Base-by-base conservation (phyloP, 2,329 filamentous ascomycete species). In the Diaporthe sp. region DNA sequence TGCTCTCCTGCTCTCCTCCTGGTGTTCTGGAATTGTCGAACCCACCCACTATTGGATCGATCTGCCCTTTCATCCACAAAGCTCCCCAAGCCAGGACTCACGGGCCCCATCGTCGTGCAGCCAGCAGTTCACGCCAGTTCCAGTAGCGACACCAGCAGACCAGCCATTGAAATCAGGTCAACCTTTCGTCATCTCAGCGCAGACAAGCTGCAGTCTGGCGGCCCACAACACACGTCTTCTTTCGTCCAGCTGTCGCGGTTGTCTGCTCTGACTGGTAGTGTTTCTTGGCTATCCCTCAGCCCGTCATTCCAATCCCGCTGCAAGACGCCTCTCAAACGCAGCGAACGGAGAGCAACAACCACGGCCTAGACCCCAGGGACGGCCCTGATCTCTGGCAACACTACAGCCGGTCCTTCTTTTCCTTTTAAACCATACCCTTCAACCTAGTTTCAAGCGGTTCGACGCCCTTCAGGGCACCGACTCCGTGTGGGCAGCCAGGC, bases 241-340 rank as follows among this genome's bases (percentile, higher is more conserved):
- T 55, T 55, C 60, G 63, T 42, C 57, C 72, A 71, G 55, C 47
- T 72, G 51, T 73, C 53, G 67, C 60, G 61, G 67, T 49, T 42
- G 47, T 65, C 61, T 44, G 25, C 58, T 47, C 73, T 68, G 72
- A 55, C 73, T 76, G 72, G 53, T 47, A 51, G 72, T 71, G 72
- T 72, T 72, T 72, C 75, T 75, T 72, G 55, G 31, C 60, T 22
- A 42, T 74, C 65, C 68, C 55, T 31, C 60, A 65, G 61, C 68
- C 70, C 63, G 61, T 71, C 75, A 75, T 73, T 76, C 75, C 70
- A 71, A 65, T 57, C 63, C 73, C 68, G 73, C 73, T 34, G 57
- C 73, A 58, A 17, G n/a, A 39, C 37, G 55, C 75, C 61, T 63
- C n/a, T 61, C 25, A 61, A 67, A 49, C 63, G 44, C 53, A 47